These are phyloP conservation scores for Scenedesmus sp. DNA, from an alignment of 163 green algal species.

Conservation along the genomic window DNA sequence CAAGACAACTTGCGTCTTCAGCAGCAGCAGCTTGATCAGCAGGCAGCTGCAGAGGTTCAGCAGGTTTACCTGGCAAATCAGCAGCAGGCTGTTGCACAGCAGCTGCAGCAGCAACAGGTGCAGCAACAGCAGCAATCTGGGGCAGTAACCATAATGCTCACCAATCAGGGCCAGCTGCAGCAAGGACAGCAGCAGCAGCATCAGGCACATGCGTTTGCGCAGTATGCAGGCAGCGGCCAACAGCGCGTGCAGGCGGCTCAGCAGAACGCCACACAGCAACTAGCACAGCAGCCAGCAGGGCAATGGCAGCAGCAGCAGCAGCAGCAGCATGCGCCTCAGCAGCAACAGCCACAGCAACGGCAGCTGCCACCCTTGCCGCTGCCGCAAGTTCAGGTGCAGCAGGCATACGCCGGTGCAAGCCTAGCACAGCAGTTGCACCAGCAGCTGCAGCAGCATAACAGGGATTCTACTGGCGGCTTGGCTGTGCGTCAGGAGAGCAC, in stretches of 20 bases:
- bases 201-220: neutral
- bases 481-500: conserved; percentile 12
- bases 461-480: neutral
- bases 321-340: neutral
- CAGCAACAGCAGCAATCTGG: conserved; percentile 18
- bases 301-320: conserved; percentile 1
- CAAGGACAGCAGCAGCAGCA: conserved; percentile 17
- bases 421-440: conserved; percentile 3
- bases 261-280: conserved; percentile 2
- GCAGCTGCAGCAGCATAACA: conserved; percentile 14
- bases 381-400: neutral
- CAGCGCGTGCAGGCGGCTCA: neutral
- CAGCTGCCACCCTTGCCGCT: neutral
- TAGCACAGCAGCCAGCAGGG: neutral
- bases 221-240: neutral
- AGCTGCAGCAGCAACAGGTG: neutral
- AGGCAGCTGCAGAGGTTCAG: conserved; percentile 23
- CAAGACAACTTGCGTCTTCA: conserved; percentile 2
- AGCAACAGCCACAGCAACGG: conserved; percentile 1
- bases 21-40: conserved; percentile 10
- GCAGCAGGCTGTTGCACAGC: neutral
- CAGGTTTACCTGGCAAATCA: neutral
- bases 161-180: conserved; percentile 16
- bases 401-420: neutral
- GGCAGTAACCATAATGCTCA: neutral